Conservation (phyloP, 1,139 yeast genomes). For the Yamadazyma dushanensis region DNA sequence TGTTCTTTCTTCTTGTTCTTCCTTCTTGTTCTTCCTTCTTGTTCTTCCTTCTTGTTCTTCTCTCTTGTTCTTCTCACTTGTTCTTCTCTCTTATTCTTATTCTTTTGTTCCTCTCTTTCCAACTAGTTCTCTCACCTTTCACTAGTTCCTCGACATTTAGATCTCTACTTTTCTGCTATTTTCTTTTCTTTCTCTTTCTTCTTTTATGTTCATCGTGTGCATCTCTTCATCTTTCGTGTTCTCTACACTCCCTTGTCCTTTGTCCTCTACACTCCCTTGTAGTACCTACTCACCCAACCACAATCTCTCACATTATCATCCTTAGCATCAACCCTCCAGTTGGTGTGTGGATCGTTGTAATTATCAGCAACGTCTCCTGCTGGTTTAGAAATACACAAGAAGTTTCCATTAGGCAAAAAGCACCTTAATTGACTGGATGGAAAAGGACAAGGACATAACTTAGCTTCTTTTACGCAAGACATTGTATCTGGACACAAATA, state of each 20-base stretch:
- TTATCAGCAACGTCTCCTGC: slow-evolving; percentile 45
- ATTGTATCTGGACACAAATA: slow-evolving; percentile 84
- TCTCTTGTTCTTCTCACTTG: no score
- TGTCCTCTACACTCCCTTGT: no score
- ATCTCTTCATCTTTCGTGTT: not conserved
- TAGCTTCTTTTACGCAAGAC: slow-evolving; percentile 66
- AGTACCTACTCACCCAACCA: slow-evolving; percentile 68
- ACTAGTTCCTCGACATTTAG: no score
- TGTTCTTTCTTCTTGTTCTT: no score
- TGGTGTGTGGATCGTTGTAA: slow-evolving; percentile 49
- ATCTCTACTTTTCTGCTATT: not conserved
- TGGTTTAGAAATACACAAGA: slow-evolving; percentile 79
- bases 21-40: no score
- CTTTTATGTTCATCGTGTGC: slow-evolving; percentile 1
- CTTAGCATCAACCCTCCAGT: slow-evolving; percentile 53
- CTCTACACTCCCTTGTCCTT: not conserved
- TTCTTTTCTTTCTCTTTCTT: not conserved
- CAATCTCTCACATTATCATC: slow-evolving; percentile 66
- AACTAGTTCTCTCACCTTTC: no score
- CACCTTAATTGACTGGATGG: slow-evolving; percentile 86
- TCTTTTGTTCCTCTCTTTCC: no score
- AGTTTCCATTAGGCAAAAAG: slow-evolving; percentile 64
- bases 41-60: no score
- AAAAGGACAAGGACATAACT: slow-evolving; percentile 87
- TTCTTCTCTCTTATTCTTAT: no score